Evolutionary conservation across 2,329 filamentous ascomycete genomes (phyloP), one percentile per base, ranked within the genome.

Genomic region (Cladosporium colombiae): DNA sequence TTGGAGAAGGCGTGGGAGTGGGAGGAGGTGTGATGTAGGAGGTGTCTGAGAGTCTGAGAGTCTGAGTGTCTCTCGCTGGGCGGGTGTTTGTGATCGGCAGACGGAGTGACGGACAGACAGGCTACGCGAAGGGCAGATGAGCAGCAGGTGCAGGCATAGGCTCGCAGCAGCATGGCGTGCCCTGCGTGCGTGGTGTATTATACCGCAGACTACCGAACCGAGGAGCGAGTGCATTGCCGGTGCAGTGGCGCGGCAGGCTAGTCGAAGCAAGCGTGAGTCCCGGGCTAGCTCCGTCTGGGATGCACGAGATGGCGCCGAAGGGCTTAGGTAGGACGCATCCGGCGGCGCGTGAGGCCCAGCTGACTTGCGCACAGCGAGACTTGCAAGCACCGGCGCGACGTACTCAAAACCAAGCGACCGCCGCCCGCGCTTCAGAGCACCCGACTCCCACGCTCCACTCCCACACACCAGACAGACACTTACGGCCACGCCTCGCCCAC

Each of bases 391-490:
- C 21, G 37, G 18, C 35, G 35, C 35, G 35, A 40, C 16, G 16
- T 18, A 14, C 16, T 18, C 21, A 46, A 46, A 46, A 21, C 18
- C 18, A 46, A 46, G 40, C 40, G 40, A 46, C n/a, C 27, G 27
- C 40, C 40, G 40, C 40, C 40, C 40, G 40, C 40, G 40, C 40
- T 55, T 31, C n/a, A 55, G 13, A 21, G 29, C 29, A 55, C 16
- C 25, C 27, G 27, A 25, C 25, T 10, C 52, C 55, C 55, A 57
- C 55, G 55, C 55, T 57, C 55, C 33, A 33, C 55, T 37, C 55
- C 52, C 25, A 33, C 52, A n/a, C 52, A 21, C n/a, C n/a, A n/a
- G n/a, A n/a, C n/a, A n/a, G n/a, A n/a, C 27, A 29, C 52, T 29
- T 21, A 35, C 27, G 52, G 8, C 52, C 27, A 33, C 50, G 50